phyloP scores from a whole-genome alignment of 2,329 filamentous ascomycete genomes.

The Arthrobotrys megalospora region DNA sequence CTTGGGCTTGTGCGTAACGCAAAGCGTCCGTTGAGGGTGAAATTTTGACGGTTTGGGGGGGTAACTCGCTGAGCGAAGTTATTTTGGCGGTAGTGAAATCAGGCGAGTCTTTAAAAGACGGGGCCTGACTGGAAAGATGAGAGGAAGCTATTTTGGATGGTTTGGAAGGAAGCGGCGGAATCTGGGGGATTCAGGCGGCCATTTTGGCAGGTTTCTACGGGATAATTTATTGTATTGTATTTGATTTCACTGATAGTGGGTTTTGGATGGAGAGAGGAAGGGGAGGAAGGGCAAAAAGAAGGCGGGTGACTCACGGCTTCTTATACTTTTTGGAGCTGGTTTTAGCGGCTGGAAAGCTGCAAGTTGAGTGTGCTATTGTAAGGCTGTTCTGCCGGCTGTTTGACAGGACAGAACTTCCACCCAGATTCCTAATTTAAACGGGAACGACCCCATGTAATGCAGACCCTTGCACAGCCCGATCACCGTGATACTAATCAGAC shows the following conservation, averaged over 20 bases:
- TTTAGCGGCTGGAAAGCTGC: too few relatives aligned
- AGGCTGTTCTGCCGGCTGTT: constrained; percentile 30
- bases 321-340: constrained; percentile 44
- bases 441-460: too few relatives aligned
- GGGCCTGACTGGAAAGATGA: constrained; percentile 35
- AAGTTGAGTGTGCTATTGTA: background rate
- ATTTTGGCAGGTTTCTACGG: constrained; percentile 28
- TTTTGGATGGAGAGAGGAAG: background rate
- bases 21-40: constrained; percentile 60
- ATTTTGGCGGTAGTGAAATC: constrained; percentile 57
- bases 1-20: constrained; percentile 61
- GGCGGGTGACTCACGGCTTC: constrained; percentile 58
- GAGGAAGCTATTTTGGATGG: constrained; percentile 49
- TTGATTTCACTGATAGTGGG: constrained; percentile 10
- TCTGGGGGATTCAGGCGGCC: constrained; percentile 47
- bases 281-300: background rate
- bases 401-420: background rate
- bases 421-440: too few relatives aligned
- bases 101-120: constrained; percentile 54
- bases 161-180: constrained; percentile 2
- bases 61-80: constrained; percentile 58
- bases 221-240: background rate
- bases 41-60: constrained; percentile 59
- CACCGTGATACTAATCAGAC: too few relatives aligned
- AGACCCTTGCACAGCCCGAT: too few relatives aligned